Base-by-base conservation (phyloP, 495 filamentous ascomycete genomes). In the Hyphodiscus hymeniophilus region DNA sequence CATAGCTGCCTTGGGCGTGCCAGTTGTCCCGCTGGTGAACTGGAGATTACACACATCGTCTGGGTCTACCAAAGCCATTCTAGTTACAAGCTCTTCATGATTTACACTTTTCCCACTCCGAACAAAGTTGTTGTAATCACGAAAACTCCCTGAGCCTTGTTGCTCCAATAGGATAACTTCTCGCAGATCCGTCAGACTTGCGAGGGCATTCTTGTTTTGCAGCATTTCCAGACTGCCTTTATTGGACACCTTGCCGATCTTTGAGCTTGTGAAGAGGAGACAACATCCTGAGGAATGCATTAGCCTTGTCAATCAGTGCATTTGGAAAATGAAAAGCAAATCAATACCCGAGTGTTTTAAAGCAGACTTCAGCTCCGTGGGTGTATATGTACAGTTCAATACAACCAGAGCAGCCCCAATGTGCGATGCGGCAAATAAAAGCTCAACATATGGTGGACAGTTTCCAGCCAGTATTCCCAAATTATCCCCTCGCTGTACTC, bases 1-100 rank as follows among this genome's bases (percentile, higher is more conserved):
- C 80, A 84, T 85, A n/a, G 81, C 80, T 3, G 81, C 81, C 53
- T 87, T 85, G 32, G 82, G 82, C 21, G 76, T 74, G 2, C 82
- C 82, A 0, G 82, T 86, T 13, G 81, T 82, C 20, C 82, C 82
- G 57, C 76, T 81, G 32, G 82, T 85, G 63, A 82, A 86, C 52
- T 84, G 82, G 21, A 86, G 66, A 51, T 84, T 85, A 60, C 76
- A 82, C 6, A 85, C 78, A 49, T 84, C 73, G 45, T 36, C 39
- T 6, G 51, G 33, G 15, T 40, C 23, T 76, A 83, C 66, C 44
- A 70, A 68, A 43, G 71, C 59, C 31, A 16, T 38, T 24, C 20
- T 31, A n/a, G 10, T 61, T 61, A n/a, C 10, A 13, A 50, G 28
- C 4, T 50, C 23, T n/a, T 35, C 45, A 15, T 38, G 7, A 3